A percentile compares a stretch with the other conserved stretches of the same genome.
phyloP scores from a whole-genome alignment of 2,329 filamentous ascomycete genomes.

The Diaporthe citrichinensis region DNA sequence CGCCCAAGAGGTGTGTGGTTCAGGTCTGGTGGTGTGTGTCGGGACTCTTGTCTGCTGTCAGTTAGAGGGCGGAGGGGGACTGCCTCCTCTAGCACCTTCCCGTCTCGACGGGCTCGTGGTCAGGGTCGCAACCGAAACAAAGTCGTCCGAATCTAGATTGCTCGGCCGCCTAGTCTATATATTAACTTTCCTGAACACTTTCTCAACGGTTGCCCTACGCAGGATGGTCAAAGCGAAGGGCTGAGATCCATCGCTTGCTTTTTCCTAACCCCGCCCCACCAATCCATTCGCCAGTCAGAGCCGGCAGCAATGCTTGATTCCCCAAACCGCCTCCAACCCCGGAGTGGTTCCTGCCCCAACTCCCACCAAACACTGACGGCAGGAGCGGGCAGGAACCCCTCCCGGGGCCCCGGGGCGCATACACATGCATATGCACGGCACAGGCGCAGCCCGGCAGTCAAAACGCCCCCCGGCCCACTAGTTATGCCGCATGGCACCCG shows the following conservation, averaged over 20 bases:
- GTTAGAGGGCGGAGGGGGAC: neutral
- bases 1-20: neutral
- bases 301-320: neutral
- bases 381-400: neutral
- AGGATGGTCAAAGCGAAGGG: constrained; percentile 23
- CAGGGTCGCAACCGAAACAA: constrained; percentile 24
- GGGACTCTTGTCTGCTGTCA: constrained; percentile 4
- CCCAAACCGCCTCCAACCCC: too few relatives aligned
- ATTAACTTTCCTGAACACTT: neutral
- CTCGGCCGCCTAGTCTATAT: neutral
- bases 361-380: neutral
- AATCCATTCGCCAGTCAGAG: neutral
- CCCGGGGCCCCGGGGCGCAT: neutral
- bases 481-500: neutral
- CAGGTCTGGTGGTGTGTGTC: neutral
- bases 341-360: neutral
- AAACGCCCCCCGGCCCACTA: constrained; percentile 6
- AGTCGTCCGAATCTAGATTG: constrained; percentile 12
- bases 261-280: constrained; percentile 15
- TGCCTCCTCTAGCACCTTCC: neutral
- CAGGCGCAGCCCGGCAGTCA: constrained; percentile 28
- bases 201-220: constrained; percentile 28
- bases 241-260: neutral
- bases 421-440: constrained; percentile 22
- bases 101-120: constrained; percentile 1